Evolutionary conservation across 1,284 basidiomycete genomes (phyloP).

Genomic region (Tilletia caries): DNA sequence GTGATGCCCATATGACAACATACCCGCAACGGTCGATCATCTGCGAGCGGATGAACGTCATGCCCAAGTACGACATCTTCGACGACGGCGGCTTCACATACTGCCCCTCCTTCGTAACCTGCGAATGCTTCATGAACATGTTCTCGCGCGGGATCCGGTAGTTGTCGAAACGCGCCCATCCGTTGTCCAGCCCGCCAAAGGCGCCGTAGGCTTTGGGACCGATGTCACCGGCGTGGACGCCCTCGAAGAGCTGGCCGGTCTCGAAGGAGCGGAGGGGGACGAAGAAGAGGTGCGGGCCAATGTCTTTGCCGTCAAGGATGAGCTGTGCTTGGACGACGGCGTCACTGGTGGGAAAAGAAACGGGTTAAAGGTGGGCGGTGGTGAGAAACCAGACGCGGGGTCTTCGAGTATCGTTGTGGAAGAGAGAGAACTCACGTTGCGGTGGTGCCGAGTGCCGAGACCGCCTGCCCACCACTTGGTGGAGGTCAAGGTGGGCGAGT

Average conservation of each 20-base stretch:
- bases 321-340: slow-evolving; percentile 74
- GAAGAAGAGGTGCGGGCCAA: too few relatives aligned
- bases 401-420: too few relatives aligned
- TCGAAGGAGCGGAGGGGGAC: too few relatives aligned
- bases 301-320: slow-evolving; percentile 66
- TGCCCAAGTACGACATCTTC: slow-evolving; percentile 72
- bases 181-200: slow-evolving; percentile 65
- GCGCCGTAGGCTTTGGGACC: slow-evolving; percentile 63
- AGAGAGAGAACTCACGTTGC: too few relatives aligned
- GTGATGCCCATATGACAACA: too few relatives aligned
- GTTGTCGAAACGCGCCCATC: slow-evolving; percentile 66
- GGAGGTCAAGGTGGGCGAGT: too few relatives aligned
- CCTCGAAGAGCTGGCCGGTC: too few relatives aligned
- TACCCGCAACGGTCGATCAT: slow-evolving; percentile 64
- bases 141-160: too few relatives aligned
- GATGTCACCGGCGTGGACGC: too few relatives aligned
- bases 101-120: slow-evolving; percentile 66
- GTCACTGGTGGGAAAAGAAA: slow-evolving; percentile 73
- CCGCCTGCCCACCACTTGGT: too few relatives aligned
- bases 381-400: slow-evolving; percentile 63
- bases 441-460: too few relatives aligned
- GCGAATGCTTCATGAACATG: too few relatives aligned
- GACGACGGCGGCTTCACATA: slow-evolving; percentile 70
- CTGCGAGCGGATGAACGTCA: slow-evolving; percentile 56
- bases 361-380: slow-evolving; percentile 70